These are phyloP conservation scores for Sugiyamaella paludigena DNA, from an alignment of 1,139 yeast species.

Conservation along the genomic window DNA sequence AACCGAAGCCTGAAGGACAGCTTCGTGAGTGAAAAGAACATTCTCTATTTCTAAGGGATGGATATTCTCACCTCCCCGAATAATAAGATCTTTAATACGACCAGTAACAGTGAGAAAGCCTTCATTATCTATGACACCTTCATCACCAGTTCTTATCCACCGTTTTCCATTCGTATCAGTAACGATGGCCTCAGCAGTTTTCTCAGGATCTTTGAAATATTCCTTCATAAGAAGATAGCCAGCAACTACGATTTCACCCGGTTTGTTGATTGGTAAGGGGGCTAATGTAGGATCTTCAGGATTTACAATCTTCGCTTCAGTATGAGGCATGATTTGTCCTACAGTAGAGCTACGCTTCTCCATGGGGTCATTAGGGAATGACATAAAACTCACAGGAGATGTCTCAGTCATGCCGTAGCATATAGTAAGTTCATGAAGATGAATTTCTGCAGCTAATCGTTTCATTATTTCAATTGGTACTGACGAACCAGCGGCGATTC, in stretches of 20 bases:
- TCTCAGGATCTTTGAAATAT: slow-evolving; percentile 31
- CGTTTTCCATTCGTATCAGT: slow-evolving; percentile 26
- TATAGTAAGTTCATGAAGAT: slow-evolving; percentile 32
- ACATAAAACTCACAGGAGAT: slow-evolving; percentile 37
- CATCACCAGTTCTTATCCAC: slow-evolving; percentile 41
- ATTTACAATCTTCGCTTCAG: slow-evolving; percentile 32
- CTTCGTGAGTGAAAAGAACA: slow-evolving; percentile 33
- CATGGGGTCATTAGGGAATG: slow-evolving; percentile 31
- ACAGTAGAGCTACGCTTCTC: slow-evolving; percentile 33
- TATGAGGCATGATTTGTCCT: slow-evolving; percentile 36
- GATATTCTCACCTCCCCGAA: slow-evolving; percentile 40
- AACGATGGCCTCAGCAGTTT: slow-evolving; percentile 34
- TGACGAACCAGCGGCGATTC: slow-evolving; percentile 37
- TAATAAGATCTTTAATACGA: slow-evolving; percentile 38
- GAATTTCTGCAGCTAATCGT: slow-evolving; percentile 24
- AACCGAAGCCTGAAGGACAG: slow-evolving; percentile 35
- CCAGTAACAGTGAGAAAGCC: slow-evolving; percentile 37
- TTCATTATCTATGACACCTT: slow-evolving; percentile 34
- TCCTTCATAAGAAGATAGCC: slow-evolving; percentile 35
- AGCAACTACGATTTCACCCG: slow-evolving; percentile 35
- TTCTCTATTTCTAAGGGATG: slow-evolving; percentile 38
- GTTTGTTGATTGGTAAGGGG: slow-evolving; percentile 29
- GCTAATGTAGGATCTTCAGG: slow-evolving; percentile 24
- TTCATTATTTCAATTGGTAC: slow-evolving; percentile 36
- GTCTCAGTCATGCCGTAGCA: slow-evolving; percentile 41